Base-by-base conservation (phyloP, 441 rosid species). In the Eutrema salsugineum region DNA sequence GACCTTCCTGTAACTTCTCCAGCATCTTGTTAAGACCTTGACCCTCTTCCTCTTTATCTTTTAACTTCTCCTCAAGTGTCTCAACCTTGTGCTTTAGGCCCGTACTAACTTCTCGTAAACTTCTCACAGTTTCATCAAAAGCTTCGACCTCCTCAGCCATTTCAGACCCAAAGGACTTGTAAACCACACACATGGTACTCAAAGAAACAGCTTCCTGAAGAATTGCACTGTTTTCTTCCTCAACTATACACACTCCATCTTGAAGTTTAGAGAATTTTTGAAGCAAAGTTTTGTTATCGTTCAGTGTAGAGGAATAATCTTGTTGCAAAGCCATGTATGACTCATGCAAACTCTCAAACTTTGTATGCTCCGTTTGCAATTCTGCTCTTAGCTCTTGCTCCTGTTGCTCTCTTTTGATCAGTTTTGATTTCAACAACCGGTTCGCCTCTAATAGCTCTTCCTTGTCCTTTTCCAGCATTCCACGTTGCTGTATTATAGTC, bases 221-320 rank as follows among this genome's bases (percentile, higher is more conserved):
- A 75, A 81, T 47, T 51, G 68, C 79, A 48, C 51, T 43, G 66
- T 85, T 89, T 78, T 96, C 96, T 78, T 87, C 91, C 74, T 85
- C 87, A 66, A 84, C 87, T 43, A 71, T 24, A 38, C 24, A 20
- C 79, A 82, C 83, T 67, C 87, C 83, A 75, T 78, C 84, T 79
- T 81, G 81, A 69, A 87, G 72, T 55, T 79, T 78, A 63, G 80
- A 69, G 70, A 85, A 66, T 63, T 84, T 84, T 80, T 78, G 38
- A 47, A 77, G 78, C 87, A 91, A 68, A 63, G 30, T 32, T 74
- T 76, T 66, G 74, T 87, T 88, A 69, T 87, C 91, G 17, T 73
- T 80, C 53, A 76, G 80, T 58, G 64, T 79, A 73, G 68, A 68
- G 8, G 72, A 70, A 69, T 85, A 86, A 42, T 84, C 93, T 78